Conservation (phyloP, 768 basidiomycete species). For the Chiua virens region DNA sequence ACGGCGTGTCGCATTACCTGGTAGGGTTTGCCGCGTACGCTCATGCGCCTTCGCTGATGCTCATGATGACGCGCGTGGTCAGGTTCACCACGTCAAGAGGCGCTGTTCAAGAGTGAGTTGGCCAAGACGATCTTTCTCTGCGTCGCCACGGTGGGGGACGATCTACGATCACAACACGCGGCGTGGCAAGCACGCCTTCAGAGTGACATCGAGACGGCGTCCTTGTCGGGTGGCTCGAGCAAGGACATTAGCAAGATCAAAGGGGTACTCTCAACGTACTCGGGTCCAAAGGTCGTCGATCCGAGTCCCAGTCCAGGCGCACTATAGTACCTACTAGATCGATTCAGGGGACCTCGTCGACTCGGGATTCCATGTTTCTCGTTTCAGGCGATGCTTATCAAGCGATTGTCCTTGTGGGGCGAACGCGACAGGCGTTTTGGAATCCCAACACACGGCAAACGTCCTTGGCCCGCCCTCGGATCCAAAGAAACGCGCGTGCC, state of each 20-base stretch:
- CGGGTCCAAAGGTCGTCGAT: background rate
- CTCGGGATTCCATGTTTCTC: slow-evolving; percentile 3
- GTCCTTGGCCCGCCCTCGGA: too few species aligned
- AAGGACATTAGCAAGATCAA: background rate
- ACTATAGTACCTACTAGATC: background rate
- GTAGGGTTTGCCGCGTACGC: slow-evolving; percentile 4
- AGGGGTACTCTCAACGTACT: background rate
- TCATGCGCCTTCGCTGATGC: background rate
- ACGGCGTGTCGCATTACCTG: background rate
- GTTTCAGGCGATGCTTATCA: slow-evolving; percentile 11
- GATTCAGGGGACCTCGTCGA: too few species aligned
- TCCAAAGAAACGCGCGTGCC: background rate
- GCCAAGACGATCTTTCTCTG: slow-evolving; percentile 9
- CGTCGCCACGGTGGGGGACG: slow-evolving; percentile 10
- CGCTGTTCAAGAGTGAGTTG: slow-evolving; percentile 2
- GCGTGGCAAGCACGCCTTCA: slow-evolving; percentile 15
- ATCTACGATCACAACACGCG: slow-evolving; percentile 13
- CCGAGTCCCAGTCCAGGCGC: background rate
- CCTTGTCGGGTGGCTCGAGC: background rate
- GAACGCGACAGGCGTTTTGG: background rate
- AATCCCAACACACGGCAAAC: background rate
- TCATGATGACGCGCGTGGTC: background rate
- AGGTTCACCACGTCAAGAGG: slow-evolving; percentile 3
- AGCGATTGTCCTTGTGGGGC: slow-evolving; percentile 15
- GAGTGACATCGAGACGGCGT: background rate